A percentile compares a stretch with the other conserved stretches of the same genome.
Evolutionary conservation across 2,329 filamentous ascomycete genomes (phyloP).

Genomic region (Hymenoscyphus albidus): DNA sequence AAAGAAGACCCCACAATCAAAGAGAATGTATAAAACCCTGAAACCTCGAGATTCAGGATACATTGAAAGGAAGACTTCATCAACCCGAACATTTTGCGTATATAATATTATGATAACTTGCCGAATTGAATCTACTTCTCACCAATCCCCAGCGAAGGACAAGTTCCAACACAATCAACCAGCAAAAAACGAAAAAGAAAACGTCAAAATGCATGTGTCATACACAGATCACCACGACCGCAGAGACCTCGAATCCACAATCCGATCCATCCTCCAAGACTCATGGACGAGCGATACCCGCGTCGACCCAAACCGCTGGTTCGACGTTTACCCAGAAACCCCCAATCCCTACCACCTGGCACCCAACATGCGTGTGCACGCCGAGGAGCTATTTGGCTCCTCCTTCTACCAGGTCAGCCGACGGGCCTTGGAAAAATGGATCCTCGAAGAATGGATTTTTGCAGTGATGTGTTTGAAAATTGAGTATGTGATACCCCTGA

Average conservation of each 20-base stretch:
- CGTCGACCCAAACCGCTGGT: neutral
- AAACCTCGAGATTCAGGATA: neutral
- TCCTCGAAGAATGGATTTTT: neutral
- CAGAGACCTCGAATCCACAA: neutral
- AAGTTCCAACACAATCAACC: neutral
- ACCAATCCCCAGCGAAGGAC: no score
- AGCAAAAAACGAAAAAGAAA: no score
- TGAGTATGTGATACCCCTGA: neutral
- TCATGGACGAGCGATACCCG: neutral
- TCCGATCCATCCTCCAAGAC: neutral
- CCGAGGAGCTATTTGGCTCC: neutral
- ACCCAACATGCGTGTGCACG: neutral
- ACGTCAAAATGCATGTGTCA: no score
- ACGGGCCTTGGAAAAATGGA: no score
- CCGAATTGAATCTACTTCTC: neutral
- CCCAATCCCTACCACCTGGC: neutral
- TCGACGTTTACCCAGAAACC: neutral
- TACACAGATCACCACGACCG: no score
- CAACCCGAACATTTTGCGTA: neutral
- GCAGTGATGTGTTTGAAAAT: neutral
- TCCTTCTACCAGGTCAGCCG: neutral
- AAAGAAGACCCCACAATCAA: neutral
- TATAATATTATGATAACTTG: neutral
- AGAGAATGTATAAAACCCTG: neutral
- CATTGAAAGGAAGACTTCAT: neutral